Base-by-base conservation (phyloP, 176 grass and related monocot genomes). In the Avena insularis region DNA sequence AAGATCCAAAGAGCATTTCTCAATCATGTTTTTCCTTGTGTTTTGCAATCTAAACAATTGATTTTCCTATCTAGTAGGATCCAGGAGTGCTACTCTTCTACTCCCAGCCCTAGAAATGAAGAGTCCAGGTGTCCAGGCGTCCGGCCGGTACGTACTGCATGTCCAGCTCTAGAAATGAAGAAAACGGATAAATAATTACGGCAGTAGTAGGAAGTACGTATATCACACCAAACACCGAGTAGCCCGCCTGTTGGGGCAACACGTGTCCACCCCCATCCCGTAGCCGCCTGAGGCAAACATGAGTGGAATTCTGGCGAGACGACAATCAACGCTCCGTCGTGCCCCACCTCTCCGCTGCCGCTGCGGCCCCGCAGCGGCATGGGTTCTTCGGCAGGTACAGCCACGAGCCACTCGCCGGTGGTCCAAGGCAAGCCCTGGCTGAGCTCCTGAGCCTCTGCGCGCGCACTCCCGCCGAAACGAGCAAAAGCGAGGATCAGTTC, bases 301-400 rank as follows among this genome's bases (percentile, higher is more conserved):
- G 51, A 78, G 71, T 1, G 54, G 40, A 71, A 9, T 20, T 19
- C 1, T 50, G 56, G 46, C 21, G n/a, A 56, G 57, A 85, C 82
- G 76, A 64, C 82, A 80, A 46, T 12, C 87, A 49, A 75, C 2
- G n/a, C 19, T 2, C 10, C 69, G 0, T 20, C 0, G 70, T 13
- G 45, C 0, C 49, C 49, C 3, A 19, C 14, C 73, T 49, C 0
- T 29, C 16, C 23, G 46, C 72, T n/a, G 20, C 16, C 23, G 46
- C 72, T n/a, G 20, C 4, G 69, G 86, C 58, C 57, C 45, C 57
- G 68, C 23, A 3, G 5, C 59, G 46, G 66, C 81, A 59, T 73
- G 81, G 51, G 67, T 59, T 72, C 53, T 31, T 19, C 35, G 64
- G 48, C 40, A 2, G 80, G 47, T 53, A 51, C 60, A 50, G 43